These are phyloP conservation scores for Hortaea werneckii DNA, from an alignment of 2,329 filamentous ascomycete genomes.

Conservation along the genomic window DNA sequence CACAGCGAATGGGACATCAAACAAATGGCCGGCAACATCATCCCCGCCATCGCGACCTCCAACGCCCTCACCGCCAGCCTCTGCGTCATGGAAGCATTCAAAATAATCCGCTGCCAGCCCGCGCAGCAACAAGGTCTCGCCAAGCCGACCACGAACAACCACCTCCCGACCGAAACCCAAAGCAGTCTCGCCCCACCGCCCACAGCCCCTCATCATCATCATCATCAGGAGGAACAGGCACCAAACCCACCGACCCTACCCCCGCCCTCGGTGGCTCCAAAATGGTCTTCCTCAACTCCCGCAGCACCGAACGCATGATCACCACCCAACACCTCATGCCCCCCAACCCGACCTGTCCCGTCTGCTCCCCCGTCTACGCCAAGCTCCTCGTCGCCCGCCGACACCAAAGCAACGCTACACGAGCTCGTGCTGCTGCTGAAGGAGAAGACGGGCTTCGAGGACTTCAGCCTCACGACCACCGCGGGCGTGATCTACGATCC, in stretches of 20 bases:
- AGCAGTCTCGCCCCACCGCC: neutral
- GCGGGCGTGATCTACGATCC: conserved; percentile 75
- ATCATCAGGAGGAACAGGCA: no score
- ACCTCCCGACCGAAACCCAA: conserved; percentile 4
- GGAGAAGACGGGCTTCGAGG: conserved; percentile 61
- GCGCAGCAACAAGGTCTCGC: conserved; percentile 5
- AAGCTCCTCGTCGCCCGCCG: conserved; percentile 26
- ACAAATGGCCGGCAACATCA: conserved; percentile 98
- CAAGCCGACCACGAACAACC: conserved; percentile 9
- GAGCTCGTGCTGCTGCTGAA: conserved; percentile 72
- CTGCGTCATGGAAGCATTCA: conserved; percentile 86
- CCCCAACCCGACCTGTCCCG: conserved; percentile 73
- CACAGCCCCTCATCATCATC: no score
- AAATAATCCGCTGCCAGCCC: conserved; percentile 58
- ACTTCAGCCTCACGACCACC: conserved; percentile 67
- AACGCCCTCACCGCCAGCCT: conserved; percentile 93
- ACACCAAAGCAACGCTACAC: conserved; percentile 59
- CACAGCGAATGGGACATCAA: conserved; percentile 96
- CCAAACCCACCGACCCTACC: no score
- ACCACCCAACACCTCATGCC: conserved; percentile 44
- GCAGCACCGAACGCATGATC: conserved; percentile 48
- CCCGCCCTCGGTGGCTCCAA: conserved; percentile 34
- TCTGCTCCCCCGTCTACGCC: conserved; percentile 46
- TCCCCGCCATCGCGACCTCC: conserved; percentile 93
- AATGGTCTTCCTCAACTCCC: conserved; percentile 74